Percentiles rank a stretch among this genome's conserved stretches.
Conservation (phyloP, 2,329 filamentous ascomycete genomes). For the Coniella vitis region DNA sequence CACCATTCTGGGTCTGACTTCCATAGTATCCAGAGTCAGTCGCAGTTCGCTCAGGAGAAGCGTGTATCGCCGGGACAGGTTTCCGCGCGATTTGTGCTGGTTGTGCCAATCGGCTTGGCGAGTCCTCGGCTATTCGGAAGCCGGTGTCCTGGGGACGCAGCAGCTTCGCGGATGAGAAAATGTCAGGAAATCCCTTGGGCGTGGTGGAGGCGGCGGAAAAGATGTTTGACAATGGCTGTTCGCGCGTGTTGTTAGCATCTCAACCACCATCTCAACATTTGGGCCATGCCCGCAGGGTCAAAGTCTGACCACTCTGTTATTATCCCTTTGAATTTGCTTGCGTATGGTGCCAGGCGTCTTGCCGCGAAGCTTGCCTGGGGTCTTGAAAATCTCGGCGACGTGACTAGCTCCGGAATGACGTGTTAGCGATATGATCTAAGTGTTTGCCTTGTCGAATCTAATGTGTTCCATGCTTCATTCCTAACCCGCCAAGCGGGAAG, state of each 20-base stretch:
- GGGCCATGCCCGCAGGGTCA: too few species aligned
- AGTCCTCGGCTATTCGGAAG: slow-evolving; percentile 53
- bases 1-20: slow-evolving; percentile 49
- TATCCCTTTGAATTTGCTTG: slow-evolving; percentile 51
- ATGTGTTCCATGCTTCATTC: too few species aligned
- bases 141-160: slow-evolving; percentile 48
- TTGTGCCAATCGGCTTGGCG: slow-evolving; percentile 27
- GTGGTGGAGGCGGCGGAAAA: slow-evolving; percentile 51
- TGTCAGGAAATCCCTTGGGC: slow-evolving; percentile 46
- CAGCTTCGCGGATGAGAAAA: slow-evolving; percentile 42
- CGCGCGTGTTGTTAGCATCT: background rate
- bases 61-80: slow-evolving; percentile 28
- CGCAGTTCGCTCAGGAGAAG: slow-evolving; percentile 27
- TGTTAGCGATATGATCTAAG: background rate
- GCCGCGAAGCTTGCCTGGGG: slow-evolving; percentile 73
- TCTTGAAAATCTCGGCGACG: slow-evolving; percentile 93
- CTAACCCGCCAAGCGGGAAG: background rate
- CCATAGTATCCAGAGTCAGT: slow-evolving; percentile 68
- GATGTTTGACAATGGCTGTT: slow-evolving; percentile 52
- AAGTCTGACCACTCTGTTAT: slow-evolving; percentile 55
- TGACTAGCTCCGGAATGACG: slow-evolving; percentile 50
- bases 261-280: too few species aligned
- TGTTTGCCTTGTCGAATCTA: too few species aligned
- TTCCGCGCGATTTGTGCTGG: slow-evolving; percentile 22
- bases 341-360: slow-evolving; percentile 70